Conservation (phyloP, 495 filamentous ascomycete species). For the Xylaria grammica region DNA sequence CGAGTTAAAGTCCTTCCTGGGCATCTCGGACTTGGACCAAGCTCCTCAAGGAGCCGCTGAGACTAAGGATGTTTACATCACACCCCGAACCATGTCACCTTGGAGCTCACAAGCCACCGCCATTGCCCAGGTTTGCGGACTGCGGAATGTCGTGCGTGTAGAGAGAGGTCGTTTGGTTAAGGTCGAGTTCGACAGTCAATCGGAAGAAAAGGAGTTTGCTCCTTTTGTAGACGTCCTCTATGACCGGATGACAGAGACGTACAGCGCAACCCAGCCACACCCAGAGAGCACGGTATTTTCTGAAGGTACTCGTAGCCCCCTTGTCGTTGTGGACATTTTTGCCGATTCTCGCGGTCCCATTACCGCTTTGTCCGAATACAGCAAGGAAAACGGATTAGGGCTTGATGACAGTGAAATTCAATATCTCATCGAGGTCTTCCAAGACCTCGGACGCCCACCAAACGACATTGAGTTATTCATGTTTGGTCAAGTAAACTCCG, state of each 20-base stretch:
- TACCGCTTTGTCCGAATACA: constrained; percentile 78
- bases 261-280: constrained; percentile 68
- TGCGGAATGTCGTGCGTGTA: constrained; percentile 74
- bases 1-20: constrained; percentile 38
- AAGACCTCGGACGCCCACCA: constrained; percentile 72
- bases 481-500: constrained; percentile 96
- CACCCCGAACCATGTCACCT: constrained; percentile 89
- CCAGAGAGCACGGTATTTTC: constrained; percentile 74
- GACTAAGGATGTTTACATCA: constrained; percentile 61
- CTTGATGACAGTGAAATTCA: constrained; percentile 89
- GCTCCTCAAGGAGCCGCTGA: constrained; percentile 41
- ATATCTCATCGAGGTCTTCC: constrained; percentile 87
- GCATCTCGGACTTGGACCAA: constrained; percentile 41
- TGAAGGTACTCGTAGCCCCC: constrained; percentile 69
- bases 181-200: constrained; percentile 61
- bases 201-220: constrained; percentile 50
- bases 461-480: constrained; percentile 97
- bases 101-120: constrained; percentile 97
- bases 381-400: constrained; percentile 79
- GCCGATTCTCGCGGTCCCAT: constrained; percentile 64
- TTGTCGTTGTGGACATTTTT: constrained; percentile 75
- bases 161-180: constrained; percentile 81
- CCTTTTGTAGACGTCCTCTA: constrained; percentile 74
- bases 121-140: constrained; percentile 89
- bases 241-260: constrained; percentile 92